Conservation (phyloP, 768 basidiomycete genomes). For the Gymnopilus junonius region DNA sequence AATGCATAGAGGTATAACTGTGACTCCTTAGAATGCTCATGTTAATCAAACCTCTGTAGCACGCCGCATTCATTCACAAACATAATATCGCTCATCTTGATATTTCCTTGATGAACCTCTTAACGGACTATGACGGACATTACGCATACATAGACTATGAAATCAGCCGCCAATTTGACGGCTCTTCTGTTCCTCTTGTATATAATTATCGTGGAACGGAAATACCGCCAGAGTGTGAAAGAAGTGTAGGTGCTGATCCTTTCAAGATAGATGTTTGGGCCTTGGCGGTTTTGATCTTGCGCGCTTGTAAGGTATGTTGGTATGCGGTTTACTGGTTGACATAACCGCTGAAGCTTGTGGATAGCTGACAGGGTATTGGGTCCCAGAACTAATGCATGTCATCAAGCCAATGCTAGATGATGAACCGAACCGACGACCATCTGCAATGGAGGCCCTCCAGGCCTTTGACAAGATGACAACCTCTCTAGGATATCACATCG, state of each 20-base stretch:
- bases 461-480: slow-evolving; percentile 55
- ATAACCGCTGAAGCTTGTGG: slow-evolving; percentile 7
- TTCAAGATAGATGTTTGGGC: slow-evolving; percentile 81
- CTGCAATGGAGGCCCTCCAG: slow-evolving; percentile 48
- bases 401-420: slow-evolving; percentile 63
- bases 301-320: slow-evolving; percentile 61
- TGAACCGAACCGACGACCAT: slow-evolving; percentile 55
- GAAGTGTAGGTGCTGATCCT: slow-evolving; percentile 52
- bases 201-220: slow-evolving; percentile 61
- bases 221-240: slow-evolving; percentile 70
- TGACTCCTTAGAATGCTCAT: background rate
- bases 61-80: slow-evolving; percentile 71
- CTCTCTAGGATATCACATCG: slow-evolving; percentile 40
- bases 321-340: background rate
- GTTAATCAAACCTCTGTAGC: slow-evolving; percentile 41
- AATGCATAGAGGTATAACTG: slow-evolving; percentile 65
- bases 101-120: slow-evolving; percentile 69
- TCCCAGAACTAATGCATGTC: slow-evolving; percentile 64
- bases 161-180: slow-evolving; percentile 58
- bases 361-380: slow-evolving; percentile 58
- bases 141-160: slow-evolving; percentile 82
- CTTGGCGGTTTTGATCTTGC: slow-evolving; percentile 64
- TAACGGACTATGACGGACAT: slow-evolving; percentile 65
- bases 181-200: slow-evolving; percentile 39
- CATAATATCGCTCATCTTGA: slow-evolving; percentile 72